Percentiles rank a stretch among this genome's conserved stretches.
These are phyloP conservation scores for Chaetomidium leptoderma DNA, from an alignment of 495 filamentous ascomycete species.

Conservation along the genomic window DNA sequence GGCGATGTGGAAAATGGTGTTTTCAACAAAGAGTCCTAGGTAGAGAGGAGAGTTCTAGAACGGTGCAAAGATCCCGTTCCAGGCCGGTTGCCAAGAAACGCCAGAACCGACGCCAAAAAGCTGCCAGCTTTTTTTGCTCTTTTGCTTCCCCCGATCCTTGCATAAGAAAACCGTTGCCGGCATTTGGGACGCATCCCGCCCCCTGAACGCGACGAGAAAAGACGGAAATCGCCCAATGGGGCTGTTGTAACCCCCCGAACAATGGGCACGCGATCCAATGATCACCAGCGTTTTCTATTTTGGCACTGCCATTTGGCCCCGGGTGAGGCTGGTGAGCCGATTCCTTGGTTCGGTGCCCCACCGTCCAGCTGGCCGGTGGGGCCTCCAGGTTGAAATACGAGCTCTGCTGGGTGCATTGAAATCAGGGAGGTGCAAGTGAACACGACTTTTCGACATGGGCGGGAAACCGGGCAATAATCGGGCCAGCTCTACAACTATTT, in stretches of 20 bases:
- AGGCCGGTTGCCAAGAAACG: not conserved
- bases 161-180: too few relatives aligned
- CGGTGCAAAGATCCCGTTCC: not conserved
- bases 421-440: slow-evolving; percentile 4
- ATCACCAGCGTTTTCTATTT: slow-evolving; percentile 13
- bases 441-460: too few relatives aligned
- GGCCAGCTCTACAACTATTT: too few relatives aligned
- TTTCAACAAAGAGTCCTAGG: not conserved
- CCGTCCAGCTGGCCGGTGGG: slow-evolving; percentile 1
- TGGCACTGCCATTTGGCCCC: slow-evolving; percentile 20
- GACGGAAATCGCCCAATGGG: too few relatives aligned
- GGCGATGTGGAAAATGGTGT: not conserved
- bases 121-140: not conserved
- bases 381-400: slow-evolving; percentile 10
- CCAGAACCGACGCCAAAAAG: not conserved
- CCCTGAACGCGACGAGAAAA: too few relatives aligned
- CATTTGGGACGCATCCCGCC: too few relatives aligned
- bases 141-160: not conserved
- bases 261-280: slow-evolving; percentile 11
- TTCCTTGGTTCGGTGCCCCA: slow-evolving; percentile 4
- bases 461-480: too few relatives aligned
- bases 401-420: not conserved
- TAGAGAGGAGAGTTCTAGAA: slow-evolving; percentile 3
- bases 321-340: slow-evolving; percentile 7
- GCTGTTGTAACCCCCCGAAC: not conserved